Evolutionary conservation across 805 yeast genomes (phyloP).

Genomic region (Yarrowia sp.): DNA sequence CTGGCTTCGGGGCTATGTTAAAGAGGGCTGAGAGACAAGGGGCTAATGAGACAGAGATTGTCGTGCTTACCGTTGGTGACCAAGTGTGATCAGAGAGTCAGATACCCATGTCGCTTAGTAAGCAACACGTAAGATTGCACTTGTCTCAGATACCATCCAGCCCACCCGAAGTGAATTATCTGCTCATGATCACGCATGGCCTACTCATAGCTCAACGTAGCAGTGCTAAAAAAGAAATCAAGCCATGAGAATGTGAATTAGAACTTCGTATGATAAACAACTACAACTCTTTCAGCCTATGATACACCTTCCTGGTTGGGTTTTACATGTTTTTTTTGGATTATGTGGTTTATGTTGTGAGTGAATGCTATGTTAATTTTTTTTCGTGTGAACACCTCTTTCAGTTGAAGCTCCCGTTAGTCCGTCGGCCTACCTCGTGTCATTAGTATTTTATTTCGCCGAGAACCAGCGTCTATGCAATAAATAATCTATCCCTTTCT

Average conservation of each 20-base stretch:
- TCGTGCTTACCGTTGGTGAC: too few species aligned
- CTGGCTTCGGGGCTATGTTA: conserved; percentile 13
- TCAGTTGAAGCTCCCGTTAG: conserved; percentile 16
- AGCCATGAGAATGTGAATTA: too few species aligned
- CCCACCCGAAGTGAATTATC: too few species aligned
- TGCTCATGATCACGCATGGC: too few species aligned
- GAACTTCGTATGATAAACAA: too few species aligned
- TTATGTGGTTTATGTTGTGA: conserved; percentile 3
- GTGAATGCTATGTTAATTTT: conserved; percentile 22
- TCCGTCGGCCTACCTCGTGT: conserved; percentile 10
- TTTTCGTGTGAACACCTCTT: not conserved
- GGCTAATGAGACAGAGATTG: not conserved
- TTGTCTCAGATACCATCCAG: too few species aligned
- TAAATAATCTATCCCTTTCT: conserved; percentile 65
- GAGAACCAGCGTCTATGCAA: conserved; percentile 39
- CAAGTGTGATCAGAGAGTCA: too few species aligned
- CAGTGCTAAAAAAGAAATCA: too few species aligned
- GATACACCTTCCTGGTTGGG: not conserved
- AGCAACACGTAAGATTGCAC: too few species aligned
- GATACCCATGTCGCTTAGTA: too few species aligned
- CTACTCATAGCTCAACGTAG: too few species aligned
- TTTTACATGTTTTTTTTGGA: conserved; percentile 27
- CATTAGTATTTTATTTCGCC: conserved; percentile 36
- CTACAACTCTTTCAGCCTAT: not conserved
- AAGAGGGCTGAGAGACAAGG: not conserved